Percentiles rank a stretch among this genome's conserved stretches.
Conservation (phyloP, 2,329 filamentous ascomycete species). For the Westerdykella ornata region DNA sequence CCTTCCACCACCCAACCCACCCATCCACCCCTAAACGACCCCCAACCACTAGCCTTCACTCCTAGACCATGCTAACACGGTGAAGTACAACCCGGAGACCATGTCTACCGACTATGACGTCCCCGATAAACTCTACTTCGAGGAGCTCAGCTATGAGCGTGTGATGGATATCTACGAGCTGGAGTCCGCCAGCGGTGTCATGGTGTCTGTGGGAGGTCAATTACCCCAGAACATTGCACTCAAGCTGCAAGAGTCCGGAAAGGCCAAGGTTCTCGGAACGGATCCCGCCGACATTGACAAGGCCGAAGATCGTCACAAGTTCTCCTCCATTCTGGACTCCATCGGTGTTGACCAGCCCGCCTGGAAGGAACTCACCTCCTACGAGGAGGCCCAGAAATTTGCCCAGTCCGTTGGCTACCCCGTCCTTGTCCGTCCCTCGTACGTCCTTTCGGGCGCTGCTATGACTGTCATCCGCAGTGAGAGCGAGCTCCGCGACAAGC, state of each 20-base stretch:
- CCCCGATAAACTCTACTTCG: conserved; percentile 90
- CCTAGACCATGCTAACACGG: conserved; percentile 1
- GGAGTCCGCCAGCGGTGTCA: conserved; percentile 75
- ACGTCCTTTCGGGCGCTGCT: conserved; percentile 93
- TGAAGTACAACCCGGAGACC: conserved; percentile 70
- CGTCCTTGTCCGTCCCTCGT: conserved; percentile 87
- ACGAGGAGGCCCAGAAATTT: conserved; percentile 79
- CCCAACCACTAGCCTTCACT: too few relatives aligned
- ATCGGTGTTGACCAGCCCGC: conserved; percentile 95
- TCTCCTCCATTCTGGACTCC: conserved; percentile 93
- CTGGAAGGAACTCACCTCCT: conserved; percentile 94
- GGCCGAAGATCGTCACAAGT: conserved; percentile 96
- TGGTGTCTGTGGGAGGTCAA: conserved; percentile 93
- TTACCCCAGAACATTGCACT: conserved; percentile 96
- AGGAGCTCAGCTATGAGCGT: conserved; percentile 92
- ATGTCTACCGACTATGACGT: conserved; percentile 75
- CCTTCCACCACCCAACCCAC: too few relatives aligned
- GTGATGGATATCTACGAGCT: conserved; percentile 99
- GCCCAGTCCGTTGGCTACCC: conserved; percentile 82
- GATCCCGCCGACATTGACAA: conserved; percentile 93
- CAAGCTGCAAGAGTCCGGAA: conserved; percentile 82
- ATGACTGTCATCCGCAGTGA: conserved; percentile 94
- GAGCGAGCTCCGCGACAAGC: conserved; percentile 88
- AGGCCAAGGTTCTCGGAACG: conserved; percentile 85
- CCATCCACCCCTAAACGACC: too few relatives aligned